Conservation (phyloP, 1,284 basidiomycete species). For the Malassezia furfur region DNA sequence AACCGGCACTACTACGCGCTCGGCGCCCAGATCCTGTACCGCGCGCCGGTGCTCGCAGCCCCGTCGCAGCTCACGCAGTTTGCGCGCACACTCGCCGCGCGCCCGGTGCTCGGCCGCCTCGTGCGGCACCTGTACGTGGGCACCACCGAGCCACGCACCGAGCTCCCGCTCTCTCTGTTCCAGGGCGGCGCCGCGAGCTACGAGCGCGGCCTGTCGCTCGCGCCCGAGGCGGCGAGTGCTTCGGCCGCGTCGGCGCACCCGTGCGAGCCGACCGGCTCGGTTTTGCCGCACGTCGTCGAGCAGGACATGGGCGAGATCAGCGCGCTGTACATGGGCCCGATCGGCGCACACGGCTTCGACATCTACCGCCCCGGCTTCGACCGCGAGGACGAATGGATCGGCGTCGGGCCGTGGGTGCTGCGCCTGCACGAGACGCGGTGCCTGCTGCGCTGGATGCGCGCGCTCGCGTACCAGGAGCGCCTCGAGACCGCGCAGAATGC, state of each 20-base stretch:
- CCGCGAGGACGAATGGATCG: neutral
- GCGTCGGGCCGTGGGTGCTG: slow-evolving; percentile 3
- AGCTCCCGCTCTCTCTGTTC: neutral
- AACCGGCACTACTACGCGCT: slow-evolving; percentile 18
- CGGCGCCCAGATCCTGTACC: slow-evolving; percentile 14
- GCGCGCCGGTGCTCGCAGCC: neutral
- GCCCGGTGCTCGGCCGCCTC: slow-evolving; percentile 5
- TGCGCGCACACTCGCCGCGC: neutral
- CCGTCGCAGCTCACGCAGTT: slow-evolving; percentile 9
- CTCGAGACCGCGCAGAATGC: neutral
- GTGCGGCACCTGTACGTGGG: slow-evolving; percentile 6
- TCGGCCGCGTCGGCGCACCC: neutral
- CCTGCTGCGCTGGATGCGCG: slow-evolving; percentile 4
- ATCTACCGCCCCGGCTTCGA: slow-evolving; percentile 4
- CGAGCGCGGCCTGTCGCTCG: neutral
- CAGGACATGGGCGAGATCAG: slow-evolving; percentile 5
- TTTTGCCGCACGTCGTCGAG: slow-evolving; percentile 3
- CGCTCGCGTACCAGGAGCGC: slow-evolving; percentile 7
- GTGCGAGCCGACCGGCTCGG: slow-evolving; percentile 6
- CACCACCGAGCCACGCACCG: neutral
- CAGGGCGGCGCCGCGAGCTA: neutral
- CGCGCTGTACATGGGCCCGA: slow-evolving; percentile 1
- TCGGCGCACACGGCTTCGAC: slow-evolving; percentile 3
- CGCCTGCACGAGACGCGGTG: slow-evolving; percentile 1
- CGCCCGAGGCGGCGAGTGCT: neutral